Conservation (phyloP, 2,329 filamentous ascomycete species). For the Colletotrichum brevisporum region DNA sequence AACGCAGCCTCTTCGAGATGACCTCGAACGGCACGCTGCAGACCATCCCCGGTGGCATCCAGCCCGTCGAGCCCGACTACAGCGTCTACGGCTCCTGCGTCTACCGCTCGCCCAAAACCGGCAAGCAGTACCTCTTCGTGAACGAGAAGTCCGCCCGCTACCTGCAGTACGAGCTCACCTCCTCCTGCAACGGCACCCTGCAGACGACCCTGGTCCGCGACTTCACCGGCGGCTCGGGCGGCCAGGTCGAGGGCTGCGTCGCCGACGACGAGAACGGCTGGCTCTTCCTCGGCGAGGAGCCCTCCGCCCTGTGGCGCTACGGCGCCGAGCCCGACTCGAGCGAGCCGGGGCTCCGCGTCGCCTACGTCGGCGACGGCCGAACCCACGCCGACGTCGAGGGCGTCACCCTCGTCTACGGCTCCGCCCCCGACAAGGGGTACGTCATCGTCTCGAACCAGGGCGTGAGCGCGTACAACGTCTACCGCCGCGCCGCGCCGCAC, state of each 20-base stretch:
- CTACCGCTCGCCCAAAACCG: slow-evolving; percentile 62
- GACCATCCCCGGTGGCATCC: slow-evolving; percentile 59
- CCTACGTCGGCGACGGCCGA: slow-evolving; percentile 60
- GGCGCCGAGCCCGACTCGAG: slow-evolving; percentile 62
- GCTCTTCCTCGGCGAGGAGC: slow-evolving; percentile 67
- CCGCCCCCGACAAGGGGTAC: slow-evolving; percentile 59
- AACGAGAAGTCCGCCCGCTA: slow-evolving; percentile 68
- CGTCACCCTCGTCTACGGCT: slow-evolving; percentile 64
- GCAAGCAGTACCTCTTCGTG: slow-evolving; percentile 67
- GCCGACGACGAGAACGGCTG: slow-evolving; percentile 65
- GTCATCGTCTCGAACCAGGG: slow-evolving; percentile 67
- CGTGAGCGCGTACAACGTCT: slow-evolving; percentile 66
- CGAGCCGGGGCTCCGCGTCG: slow-evolving; percentile 53
- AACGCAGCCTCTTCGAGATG: slow-evolving; percentile 62
- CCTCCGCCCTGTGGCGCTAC: slow-evolving; percentile 66
- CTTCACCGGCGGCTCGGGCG: slow-evolving; percentile 64
- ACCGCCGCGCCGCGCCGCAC: slow-evolving; percentile 63
- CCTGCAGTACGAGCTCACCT: slow-evolving; percentile 65
- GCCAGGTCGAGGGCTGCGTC: slow-evolving; percentile 69
- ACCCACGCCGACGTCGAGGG: slow-evolving; percentile 69
- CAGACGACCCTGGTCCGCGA: slow-evolving; percentile 63
- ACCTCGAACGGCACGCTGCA: slow-evolving; percentile 59
- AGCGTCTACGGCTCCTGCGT: slow-evolving; percentile 67
- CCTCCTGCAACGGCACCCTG: slow-evolving; percentile 56
- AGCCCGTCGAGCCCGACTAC: slow-evolving; percentile 61